Base-by-base conservation (phyloP, 768 basidiomycete species). In the Phaeolepiota aurea region DNA sequence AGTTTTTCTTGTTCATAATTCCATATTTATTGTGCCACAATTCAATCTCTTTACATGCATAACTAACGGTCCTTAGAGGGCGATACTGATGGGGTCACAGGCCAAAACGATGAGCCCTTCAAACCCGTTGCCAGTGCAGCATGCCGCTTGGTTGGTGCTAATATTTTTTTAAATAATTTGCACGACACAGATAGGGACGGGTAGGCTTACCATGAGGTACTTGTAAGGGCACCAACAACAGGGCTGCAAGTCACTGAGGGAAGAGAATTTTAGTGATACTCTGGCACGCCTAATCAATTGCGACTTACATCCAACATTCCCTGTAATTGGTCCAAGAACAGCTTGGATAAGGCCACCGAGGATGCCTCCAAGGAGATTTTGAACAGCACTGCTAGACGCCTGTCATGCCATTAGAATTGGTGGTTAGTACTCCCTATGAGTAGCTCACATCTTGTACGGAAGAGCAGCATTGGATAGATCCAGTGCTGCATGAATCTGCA, bases 121-220 rank as follows among this genome's bases (percentile, higher is more conserved):
- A 44, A 53, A 53, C 3, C 33, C 13, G 44, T 53, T 52, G 9
- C 32, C 30, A 20, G 48, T 41, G 50, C 54, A 55, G 44, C 54
- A 55, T 32, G 43, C 52, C 2, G 50, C 37, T 41, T 55, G 54
- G 12, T 25, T 15, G 22, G 44, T 20, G 46, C 54, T 54, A 13
- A 19, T 28, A 7, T 7, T 7, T 7, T 28, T 7, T 34, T 12
- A 15, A 41, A 32, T 15, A 12, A 7, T 38, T 2, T 15, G n/a
- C 11, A 12, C 11, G 20, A 20, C 5, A 13, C 9, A 20, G 11
- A 40, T 12, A n/a, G 33, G 19, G 9, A 18, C 9, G 3, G 12
- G 15, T 5, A 10, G 2, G 10, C 41, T 9, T 42, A 48, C 47
- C 47, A 56, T 18, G 40, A 44, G 28, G 47, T 52, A 15, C 52